Base-by-base conservation (phyloP, 2,329 filamentous ascomycete species). In the Cryoendolithus antarcticus region DNA sequence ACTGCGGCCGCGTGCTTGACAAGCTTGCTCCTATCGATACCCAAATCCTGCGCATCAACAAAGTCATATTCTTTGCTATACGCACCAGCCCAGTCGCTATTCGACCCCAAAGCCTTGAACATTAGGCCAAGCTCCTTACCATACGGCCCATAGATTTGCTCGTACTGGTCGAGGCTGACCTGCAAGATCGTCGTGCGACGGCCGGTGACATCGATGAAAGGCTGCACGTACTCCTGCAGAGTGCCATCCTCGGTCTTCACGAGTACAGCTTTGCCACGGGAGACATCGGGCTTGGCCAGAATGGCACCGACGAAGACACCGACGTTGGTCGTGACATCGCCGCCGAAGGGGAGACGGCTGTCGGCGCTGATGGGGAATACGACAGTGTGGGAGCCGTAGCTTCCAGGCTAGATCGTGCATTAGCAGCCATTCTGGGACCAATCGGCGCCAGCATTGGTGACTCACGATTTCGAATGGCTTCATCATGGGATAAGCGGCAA, bases 301-400 rank as follows among this genome's bases (percentile, higher is more conserved):
- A 45, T 41, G 21, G 43, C 40, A 27, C 40, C 19, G 21, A 45
- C 43, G 28, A 39, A 40, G 30, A 29, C 8, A 9, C 43, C 43
- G 30, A 35, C 37, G 35, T 45, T 45, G 36, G 39, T 19, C 10
- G 36, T 34, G 9, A 40, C 40, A 28, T 45, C 40, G 32, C 40
- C 35, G 24, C 34, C 35, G 30, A 15, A 39, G 28, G 37, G 37
- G 11, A 40, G 9, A 4, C 29, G 35, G 9, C 30, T 30, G 10
- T 30, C 30, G 11, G 40, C 29, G 7, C 33, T 34, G 9, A 31
- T 33, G 5, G 43, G 40, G 21, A 39, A 40, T 24, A 42, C 34
- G 21, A n/a, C 34, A 10, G 42, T 12, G 30, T 42, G 35, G 11
- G 37, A 19, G 6, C 43, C 43, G 30, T 39, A 32, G 27, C 33